phyloP scores from a whole-genome alignment of 1,139 yeast species.

The Geotrichum reessii region DNA sequence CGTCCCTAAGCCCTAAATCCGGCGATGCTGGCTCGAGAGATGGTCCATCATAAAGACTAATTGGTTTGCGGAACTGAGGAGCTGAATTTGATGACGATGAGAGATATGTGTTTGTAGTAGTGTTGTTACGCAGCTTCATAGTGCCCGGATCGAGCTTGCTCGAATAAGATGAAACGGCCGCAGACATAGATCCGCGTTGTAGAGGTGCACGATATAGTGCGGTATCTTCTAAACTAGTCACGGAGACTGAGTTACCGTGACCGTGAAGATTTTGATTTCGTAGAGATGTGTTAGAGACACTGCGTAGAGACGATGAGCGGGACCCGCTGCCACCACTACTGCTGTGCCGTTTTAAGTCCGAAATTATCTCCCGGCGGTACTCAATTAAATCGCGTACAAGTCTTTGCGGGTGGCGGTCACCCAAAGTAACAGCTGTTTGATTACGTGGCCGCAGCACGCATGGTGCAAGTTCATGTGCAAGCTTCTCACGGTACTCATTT shows the following conservation, averaged over 20 bases:
- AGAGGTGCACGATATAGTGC: conserved; percentile 1
- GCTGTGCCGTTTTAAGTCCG: not conserved
- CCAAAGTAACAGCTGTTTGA: conserved; percentile 43
- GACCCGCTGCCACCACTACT: not conserved
- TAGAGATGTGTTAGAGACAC: not conserved
- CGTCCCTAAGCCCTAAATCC: not conserved
- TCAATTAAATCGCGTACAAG: conserved; percentile 59
- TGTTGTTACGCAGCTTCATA: conserved; percentile 2
- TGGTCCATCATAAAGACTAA: not conserved
- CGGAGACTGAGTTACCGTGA: not conserved
- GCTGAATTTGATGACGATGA: not conserved
- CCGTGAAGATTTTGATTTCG: not conserved
- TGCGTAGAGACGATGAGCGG: not conserved
- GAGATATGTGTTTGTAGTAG: no score
- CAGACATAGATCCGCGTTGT: not conserved
- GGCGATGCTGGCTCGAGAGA: not conserved
- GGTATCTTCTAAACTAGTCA: not conserved
- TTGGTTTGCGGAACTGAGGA: not conserved
- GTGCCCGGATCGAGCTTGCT: conserved; percentile 6
- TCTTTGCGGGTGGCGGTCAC: conserved; percentile 55
- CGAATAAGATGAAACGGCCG: not conserved
- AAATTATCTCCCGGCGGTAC: conserved; percentile 36
- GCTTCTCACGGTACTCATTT: conserved; percentile 43
- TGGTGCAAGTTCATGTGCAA: conserved; percentile 62
- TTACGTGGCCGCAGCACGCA: conserved; percentile 56